Percentiles rank a stretch among this genome's conserved stretches.
Evolutionary conservation across 768 basidiomycete genomes (phyloP).

Genomic region (Termitomyces sp.): DNA sequence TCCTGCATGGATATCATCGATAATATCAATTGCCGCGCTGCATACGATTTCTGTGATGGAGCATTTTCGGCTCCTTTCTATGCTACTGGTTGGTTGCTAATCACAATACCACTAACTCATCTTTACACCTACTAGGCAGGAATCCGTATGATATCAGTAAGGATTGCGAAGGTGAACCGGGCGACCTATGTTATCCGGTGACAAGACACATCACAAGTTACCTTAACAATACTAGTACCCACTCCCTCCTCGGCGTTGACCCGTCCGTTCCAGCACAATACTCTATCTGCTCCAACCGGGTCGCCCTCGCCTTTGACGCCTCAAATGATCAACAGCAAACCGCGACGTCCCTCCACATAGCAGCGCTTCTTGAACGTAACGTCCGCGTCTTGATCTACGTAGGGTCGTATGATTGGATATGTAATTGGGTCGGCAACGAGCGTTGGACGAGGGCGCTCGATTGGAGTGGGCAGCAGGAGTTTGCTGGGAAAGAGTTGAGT

Average conservation of each 20-base stretch:
- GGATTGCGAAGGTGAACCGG: slow-evolving; percentile 44
- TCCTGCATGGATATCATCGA: slow-evolving; percentile 64
- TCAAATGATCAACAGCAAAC: slow-evolving; percentile 38
- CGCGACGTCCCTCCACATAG: slow-evolving; percentile 48
- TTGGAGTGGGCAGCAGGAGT: slow-evolving; percentile 58
- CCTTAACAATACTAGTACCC: slow-evolving; percentile 53
- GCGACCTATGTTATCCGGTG: slow-evolving; percentile 54
- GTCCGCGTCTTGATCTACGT: slow-evolving; percentile 67
- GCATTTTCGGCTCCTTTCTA: slow-evolving; percentile 40
- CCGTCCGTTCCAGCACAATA: slow-evolving; percentile 29
- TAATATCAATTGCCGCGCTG: slow-evolving; percentile 56
- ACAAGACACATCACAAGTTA: slow-evolving; percentile 52
- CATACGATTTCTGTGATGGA: slow-evolving; percentile 51
- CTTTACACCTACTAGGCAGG: slow-evolving; percentile 21
- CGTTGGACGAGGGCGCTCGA: slow-evolving; percentile 64
- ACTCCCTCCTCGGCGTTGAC: slow-evolving; percentile 58
- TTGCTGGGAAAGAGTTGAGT: slow-evolving; percentile 33
- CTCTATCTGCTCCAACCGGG: slow-evolving; percentile 26
- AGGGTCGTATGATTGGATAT: slow-evolving; percentile 69
- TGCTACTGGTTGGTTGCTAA: slow-evolving; percentile 28
- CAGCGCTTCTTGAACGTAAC: slow-evolving; percentile 64
- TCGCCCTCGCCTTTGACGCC: slow-evolving; percentile 41
- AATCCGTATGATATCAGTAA: slow-evolving; percentile 70
- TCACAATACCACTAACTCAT: not conserved
- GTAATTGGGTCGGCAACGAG: slow-evolving; percentile 73